These are phyloP conservation scores for Camellia sinensis DNA, from an alignment of 148 eudicot genomes.

Conservation along the genomic window DNA sequence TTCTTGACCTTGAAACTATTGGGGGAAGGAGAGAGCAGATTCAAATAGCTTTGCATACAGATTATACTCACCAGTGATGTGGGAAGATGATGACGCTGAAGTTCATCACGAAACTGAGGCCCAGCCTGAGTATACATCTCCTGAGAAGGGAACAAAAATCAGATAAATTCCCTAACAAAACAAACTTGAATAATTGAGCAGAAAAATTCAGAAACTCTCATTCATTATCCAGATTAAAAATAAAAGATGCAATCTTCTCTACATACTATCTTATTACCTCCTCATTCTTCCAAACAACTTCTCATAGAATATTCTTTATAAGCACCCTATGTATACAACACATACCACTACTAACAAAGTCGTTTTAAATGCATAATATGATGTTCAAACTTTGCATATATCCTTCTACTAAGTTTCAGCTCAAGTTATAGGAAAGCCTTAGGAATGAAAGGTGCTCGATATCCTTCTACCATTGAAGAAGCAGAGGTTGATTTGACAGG, in stretches of 20 bases:
- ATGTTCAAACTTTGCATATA: not conserved
- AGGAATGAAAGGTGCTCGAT: not conserved
- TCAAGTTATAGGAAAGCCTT: not conserved
- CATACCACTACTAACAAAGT: not conserved
- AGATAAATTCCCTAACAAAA: not conserved
- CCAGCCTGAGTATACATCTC: constrained; percentile 94
- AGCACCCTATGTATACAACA: not conserved
- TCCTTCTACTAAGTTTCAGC: not conserved
- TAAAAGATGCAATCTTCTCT: not conserved
- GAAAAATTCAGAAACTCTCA: constrained; percentile 2
- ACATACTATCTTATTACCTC: not conserved
- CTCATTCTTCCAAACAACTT: constrained; percentile 9
- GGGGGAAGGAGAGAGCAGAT: not conserved
- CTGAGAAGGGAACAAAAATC: constrained; percentile 34
- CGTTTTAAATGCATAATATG: not conserved
- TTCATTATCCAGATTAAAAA: not conserved
- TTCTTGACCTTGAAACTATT: not conserved
- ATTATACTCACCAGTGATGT: constrained; percentile 54
- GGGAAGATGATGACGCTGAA: constrained; percentile 81
- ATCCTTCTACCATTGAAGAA: not conserved
- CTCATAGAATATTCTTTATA: not conserved
- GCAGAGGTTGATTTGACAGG: not conserved
- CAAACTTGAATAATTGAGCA: not conserved
- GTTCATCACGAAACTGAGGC: constrained; percentile 86
- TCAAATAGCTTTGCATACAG: not conserved